Conservation (phyloP, 2,329 filamentous ascomycete genomes). For the Aspergillus viridinutans region DNA sequence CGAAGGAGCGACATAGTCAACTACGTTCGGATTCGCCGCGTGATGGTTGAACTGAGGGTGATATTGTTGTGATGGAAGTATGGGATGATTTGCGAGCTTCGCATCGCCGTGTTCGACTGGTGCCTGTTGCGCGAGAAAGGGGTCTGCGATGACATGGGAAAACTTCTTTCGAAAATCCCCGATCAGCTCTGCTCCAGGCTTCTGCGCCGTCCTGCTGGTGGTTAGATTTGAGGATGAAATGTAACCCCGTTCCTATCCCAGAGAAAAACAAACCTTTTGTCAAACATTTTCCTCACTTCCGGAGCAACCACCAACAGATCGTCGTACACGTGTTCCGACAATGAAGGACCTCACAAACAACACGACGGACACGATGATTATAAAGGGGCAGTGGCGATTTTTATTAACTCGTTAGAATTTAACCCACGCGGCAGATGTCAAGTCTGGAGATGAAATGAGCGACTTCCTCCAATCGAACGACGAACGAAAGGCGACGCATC, state of each 20-base stretch:
- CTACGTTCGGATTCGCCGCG: neutral
- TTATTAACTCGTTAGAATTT: neutral
- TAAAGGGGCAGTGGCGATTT: neutral
- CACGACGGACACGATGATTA: neutral
- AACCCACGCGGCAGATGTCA: neutral
- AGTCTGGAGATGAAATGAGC: neutral
- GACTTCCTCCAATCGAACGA: neutral
- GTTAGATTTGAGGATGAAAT: neutral
- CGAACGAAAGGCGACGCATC: neutral
- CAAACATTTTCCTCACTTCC: neutral
- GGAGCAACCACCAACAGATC: too few species aligned
- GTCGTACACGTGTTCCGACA: neutral
- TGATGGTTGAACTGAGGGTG: neutral
- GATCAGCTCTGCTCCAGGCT: neutral
- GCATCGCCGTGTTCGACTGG: neutral
- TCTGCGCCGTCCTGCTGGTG: neutral
- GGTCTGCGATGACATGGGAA: neutral
- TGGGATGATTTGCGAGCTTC: neutral
- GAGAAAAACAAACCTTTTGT: neutral
- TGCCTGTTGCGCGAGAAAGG: neutral
- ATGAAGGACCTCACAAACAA: neutral
- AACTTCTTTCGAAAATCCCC: neutral
- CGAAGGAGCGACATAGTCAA: neutral
- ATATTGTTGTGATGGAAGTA: neutral
- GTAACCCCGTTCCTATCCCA: neutral